phyloP scores from a whole-genome alignment of 2,329 filamentous ascomycete genomes.

The Stachybotrys echinatus region DNA sequence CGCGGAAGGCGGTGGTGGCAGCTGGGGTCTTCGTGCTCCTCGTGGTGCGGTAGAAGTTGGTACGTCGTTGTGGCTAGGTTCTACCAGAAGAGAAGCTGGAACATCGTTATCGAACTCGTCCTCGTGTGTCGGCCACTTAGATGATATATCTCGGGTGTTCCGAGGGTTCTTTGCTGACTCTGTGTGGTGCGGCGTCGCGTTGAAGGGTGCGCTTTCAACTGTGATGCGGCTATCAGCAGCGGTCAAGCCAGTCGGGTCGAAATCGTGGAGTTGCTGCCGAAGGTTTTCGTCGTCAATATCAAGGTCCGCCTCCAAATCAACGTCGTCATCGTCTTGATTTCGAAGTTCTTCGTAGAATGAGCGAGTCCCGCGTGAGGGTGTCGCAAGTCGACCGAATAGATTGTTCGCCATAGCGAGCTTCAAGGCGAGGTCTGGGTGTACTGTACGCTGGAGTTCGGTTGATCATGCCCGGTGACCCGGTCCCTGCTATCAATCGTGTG shows the following conservation, averaged over 20 bases:
- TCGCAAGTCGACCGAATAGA: slow-evolving; percentile 38
- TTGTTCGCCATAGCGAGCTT: slow-evolving; percentile 22
- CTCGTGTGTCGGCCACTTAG: slow-evolving; percentile 30
- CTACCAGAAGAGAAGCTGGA: slow-evolving; percentile 57
- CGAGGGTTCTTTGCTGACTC: slow-evolving; percentile 1
- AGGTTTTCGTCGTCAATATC: slow-evolving; percentile 49
- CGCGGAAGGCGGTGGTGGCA: slow-evolving; percentile 14
- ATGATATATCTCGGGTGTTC: slow-evolving; percentile 8
- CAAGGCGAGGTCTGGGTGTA: too few relatives aligned
- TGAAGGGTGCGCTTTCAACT: slow-evolving; percentile 27
- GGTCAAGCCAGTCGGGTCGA: slow-evolving; percentile 40
- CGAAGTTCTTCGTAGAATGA: slow-evolving; percentile 48
- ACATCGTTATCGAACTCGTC: slow-evolving; percentile 56
- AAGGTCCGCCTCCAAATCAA: slow-evolving; percentile 36
- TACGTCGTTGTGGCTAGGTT: slow-evolving; percentile 33
- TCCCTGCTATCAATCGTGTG: too few relatives aligned
- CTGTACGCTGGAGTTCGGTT: too few relatives aligned
- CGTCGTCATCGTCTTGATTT: slow-evolving; percentile 28
- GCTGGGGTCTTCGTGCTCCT: slow-evolving; percentile 6
- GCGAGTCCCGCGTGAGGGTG: slow-evolving; percentile 18
- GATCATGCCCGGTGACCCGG: too few relatives aligned
- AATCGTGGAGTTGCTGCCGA: slow-evolving; percentile 43
- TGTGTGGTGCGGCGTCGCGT: slow-evolving; percentile 5
- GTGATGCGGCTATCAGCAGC: slow-evolving; percentile 42
- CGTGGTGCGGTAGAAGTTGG: slow-evolving; percentile 12